Base-by-base conservation (phyloP, 768 basidiomycete genomes). In the Rhizopogon salebrosus region DNA sequence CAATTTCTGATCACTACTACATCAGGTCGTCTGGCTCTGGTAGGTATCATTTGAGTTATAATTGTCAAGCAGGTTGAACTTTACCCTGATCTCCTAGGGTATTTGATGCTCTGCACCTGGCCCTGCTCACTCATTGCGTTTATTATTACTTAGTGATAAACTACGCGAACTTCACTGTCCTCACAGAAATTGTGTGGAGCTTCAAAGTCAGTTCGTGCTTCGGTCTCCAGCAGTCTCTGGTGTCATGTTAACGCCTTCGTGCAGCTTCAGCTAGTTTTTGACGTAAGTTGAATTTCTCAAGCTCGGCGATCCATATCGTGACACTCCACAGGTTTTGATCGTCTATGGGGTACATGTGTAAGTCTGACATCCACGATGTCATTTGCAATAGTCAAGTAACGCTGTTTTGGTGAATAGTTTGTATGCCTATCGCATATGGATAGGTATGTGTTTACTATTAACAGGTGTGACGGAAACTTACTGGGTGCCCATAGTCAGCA, bases 91-190 rank as follows among this genome's bases (percentile, higher is more conserved):
- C n/a, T 0, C n/a, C n/a, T 39, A 74, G 74, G 72, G n/a, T 67
- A 7, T 60, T 73, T 14, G 71, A 73, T 56, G 65, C 66, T 7
- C 52, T 71, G 16, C 71, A 73, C 38, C 55, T 72, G 27, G 65
- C 62, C 0, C 59, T 74, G 18, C 57, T 71, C 27, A 65, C 69
- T 2, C 68, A 73, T 48, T 60, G 60, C 23, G 31, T 72, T 14
- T 73, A 75, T 58, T 65, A 62, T 55, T 73, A 73, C 60, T 51
- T 70, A 27, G 63, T 75, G 36, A 61, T 58, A 7, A 72, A 69
- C 46, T 71, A 65, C 49, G 61, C 51, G 27, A 68, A 71, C 54
- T 65, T 68, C 3, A 3, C 53, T 7, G 60, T 59, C 20, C 49
- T 73, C 24, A 49, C 62, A 7, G 59, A 51, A 6, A 63, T 70